Evolutionary conservation across 192 early-diverging fungal genomes (phyloP).

Genomic region (Tieghemiomyces parasiticus): DNA sequence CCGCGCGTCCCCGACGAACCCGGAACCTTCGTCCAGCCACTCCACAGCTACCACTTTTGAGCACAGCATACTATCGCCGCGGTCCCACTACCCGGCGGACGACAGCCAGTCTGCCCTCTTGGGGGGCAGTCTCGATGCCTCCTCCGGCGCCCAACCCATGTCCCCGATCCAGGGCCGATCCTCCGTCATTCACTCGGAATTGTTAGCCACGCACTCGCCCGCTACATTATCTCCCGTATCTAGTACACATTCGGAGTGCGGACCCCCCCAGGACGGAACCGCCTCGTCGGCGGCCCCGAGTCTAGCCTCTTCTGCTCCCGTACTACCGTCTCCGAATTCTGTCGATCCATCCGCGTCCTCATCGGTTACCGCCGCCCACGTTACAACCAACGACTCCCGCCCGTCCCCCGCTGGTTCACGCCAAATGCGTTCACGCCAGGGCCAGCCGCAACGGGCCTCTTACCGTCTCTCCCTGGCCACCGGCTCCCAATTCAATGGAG

Average conservation of each 20-base stretch:
- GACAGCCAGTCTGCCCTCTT: background rate
- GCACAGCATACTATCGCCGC: background rate
- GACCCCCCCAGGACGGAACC: no score
- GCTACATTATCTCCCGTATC: background rate
- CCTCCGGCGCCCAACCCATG: background rate
- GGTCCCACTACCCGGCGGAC: background rate
- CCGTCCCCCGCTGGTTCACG: no score
- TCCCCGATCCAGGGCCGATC: constrained; percentile 3
- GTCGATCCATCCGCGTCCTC: no score
- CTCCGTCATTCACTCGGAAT: constrained; percentile 4
- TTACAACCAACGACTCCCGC: no score
- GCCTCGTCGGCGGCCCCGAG: no score
- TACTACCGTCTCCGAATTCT: no score
- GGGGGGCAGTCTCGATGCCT: background rate
- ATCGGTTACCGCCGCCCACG: no score
- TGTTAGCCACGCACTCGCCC: background rate
- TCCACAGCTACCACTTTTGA: background rate
- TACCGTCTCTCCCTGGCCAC: background rate
- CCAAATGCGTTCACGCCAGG: background rate
- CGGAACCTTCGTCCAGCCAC: background rate
- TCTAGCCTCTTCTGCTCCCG: no score
- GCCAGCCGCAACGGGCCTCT: background rate
- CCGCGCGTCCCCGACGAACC: background rate
- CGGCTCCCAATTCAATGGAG: background rate
- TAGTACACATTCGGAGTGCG: no score